Conservation (phyloP, 2,329 filamentous ascomycete species). For the Leptographium radiaticola region DNA sequence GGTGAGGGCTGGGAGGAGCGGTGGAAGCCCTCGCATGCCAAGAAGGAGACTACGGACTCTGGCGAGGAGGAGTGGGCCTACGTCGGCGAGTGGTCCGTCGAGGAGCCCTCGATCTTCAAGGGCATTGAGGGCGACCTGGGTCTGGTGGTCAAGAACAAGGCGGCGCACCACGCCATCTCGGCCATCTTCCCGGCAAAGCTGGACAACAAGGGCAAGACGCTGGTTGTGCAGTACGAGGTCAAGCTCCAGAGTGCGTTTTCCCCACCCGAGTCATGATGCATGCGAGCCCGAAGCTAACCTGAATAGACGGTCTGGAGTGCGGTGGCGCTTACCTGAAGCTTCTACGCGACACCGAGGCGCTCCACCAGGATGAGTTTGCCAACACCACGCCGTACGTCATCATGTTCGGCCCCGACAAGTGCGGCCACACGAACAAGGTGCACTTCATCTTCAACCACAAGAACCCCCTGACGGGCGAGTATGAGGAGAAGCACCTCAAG, state of each 20-base stretch:
- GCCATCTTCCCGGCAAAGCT: slow-evolving; percentile 96
- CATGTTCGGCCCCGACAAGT: slow-evolving; percentile 99
- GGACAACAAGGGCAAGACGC: slow-evolving; percentile 91
- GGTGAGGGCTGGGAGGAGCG: slow-evolving; percentile 87
- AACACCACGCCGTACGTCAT: slow-evolving; percentile 96
- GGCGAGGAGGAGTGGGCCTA: slow-evolving; percentile 91
- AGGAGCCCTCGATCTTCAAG: slow-evolving; percentile 83
- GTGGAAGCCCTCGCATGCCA: slow-evolving; percentile 92
- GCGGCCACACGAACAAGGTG: slow-evolving; percentile 96
- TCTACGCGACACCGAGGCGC: slow-evolving; percentile 90
- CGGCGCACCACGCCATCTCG: slow-evolving; percentile 97
- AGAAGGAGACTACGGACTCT: slow-evolving; percentile 72
- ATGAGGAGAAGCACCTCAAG: slow-evolving; percentile 98
- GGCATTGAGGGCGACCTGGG: slow-evolving; percentile 93
- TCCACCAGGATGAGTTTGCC: slow-evolving; percentile 94
- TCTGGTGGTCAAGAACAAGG: slow-evolving; percentile 93
- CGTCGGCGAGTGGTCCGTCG: slow-evolving; percentile 89
- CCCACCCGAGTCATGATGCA: not conserved
- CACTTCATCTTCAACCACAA: slow-evolving; percentile 99
- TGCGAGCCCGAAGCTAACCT: not conserved
- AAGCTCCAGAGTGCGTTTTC: slow-evolving; percentile 81
- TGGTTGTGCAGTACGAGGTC: slow-evolving; percentile 98
- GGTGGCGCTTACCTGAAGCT: slow-evolving; percentile 99
- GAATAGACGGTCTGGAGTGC: slow-evolving; percentile 78
- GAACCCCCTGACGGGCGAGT: slow-evolving; percentile 99